These are phyloP conservation scores for Pseudogymnoascus sp. DNA, from an alignment of 2,329 filamentous ascomycete species.

Conservation along the genomic window DNA sequence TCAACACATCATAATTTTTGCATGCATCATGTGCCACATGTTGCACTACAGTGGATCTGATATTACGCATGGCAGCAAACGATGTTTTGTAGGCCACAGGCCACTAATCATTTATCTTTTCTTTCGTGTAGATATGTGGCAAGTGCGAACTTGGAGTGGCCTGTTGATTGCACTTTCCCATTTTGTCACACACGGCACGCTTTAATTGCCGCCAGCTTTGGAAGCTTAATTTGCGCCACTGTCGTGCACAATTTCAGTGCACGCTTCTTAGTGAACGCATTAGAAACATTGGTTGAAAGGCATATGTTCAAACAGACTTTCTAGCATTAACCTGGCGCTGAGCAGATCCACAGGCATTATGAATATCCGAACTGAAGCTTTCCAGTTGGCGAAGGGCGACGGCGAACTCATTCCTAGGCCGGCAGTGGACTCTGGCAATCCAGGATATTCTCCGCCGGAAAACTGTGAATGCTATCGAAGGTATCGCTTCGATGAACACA, in stretches of 20 bases:
- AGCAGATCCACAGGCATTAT: background rate
- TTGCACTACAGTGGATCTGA: background rate
- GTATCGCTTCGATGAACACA: background rate
- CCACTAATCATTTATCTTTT: background rate
- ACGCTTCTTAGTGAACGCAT: background rate
- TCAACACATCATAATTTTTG: background rate
- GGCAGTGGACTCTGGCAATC: background rate
- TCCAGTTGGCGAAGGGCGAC: background rate
- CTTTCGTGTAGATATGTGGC: background rate
- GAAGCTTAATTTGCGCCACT: background rate
- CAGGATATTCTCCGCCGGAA: background rate
- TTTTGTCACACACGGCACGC: background rate
- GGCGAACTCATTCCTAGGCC: background rate
- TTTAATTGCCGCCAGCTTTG: background rate
- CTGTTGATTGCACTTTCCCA: background rate
- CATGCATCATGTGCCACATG: background rate
- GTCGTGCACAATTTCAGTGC: background rate
- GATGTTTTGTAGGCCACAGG: background rate
- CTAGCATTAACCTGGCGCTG: background rate
- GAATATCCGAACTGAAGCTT: background rate
- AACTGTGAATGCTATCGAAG: constrained; percentile 3
- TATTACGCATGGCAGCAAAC: background rate
- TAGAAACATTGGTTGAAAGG: background rate
- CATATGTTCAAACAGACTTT: background rate
- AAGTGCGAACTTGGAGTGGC: background rate